phyloP scores from a whole-genome alignment of 768 basidiomycete species.

The Lactarius tabidus region DNA sequence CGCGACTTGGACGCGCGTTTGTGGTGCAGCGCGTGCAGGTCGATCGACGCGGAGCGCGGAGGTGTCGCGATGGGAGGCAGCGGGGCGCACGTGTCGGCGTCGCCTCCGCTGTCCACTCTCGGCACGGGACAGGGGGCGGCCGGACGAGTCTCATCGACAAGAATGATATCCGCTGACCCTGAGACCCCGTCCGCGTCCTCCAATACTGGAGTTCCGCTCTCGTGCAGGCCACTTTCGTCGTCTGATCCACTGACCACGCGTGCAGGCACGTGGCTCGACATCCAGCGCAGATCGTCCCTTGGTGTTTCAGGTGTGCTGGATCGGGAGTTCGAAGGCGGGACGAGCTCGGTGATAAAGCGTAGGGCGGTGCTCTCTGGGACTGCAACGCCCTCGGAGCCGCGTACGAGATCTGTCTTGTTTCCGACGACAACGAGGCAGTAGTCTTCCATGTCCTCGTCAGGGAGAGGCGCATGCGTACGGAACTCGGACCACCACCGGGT shows the following conservation, averaged over 20 bases:
- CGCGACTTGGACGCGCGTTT: constrained; percentile 40
- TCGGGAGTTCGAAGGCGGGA: constrained; percentile 31
- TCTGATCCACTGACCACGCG: neutral
- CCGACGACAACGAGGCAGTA: constrained; percentile 70
- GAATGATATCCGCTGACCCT: neutral
- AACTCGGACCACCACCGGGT: constrained; percentile 81
- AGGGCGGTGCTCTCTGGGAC: constrained; percentile 44
- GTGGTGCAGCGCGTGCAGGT: constrained; percentile 32
- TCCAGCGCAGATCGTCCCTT: constrained; percentile 6
- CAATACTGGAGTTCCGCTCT: neutral
- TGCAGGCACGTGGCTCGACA: neutral
- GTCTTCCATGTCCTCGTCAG: constrained; percentile 54
- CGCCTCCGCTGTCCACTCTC: constrained; percentile 24
- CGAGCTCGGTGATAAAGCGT: constrained; percentile 52
- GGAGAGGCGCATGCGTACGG: constrained; percentile 57
- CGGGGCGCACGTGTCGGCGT: neutral
- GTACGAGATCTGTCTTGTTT: constrained; percentile 67
- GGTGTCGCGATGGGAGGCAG: constrained; percentile 21
- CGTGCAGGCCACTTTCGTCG: neutral
- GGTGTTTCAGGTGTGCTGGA: constrained; percentile 15
- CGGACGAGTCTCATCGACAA: constrained; percentile 3
- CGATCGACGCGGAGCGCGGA: constrained; percentile 32
- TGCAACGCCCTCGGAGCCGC: constrained; percentile 18
- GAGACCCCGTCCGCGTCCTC: neutral
- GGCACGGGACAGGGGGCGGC: neutral